Percentiles rank a stretch among this genome's conserved stretches.
phyloP scores from a whole-genome alignment of 1,284 basidiomycete genomes.

The Sanghuangporus sanghuang region DNA sequence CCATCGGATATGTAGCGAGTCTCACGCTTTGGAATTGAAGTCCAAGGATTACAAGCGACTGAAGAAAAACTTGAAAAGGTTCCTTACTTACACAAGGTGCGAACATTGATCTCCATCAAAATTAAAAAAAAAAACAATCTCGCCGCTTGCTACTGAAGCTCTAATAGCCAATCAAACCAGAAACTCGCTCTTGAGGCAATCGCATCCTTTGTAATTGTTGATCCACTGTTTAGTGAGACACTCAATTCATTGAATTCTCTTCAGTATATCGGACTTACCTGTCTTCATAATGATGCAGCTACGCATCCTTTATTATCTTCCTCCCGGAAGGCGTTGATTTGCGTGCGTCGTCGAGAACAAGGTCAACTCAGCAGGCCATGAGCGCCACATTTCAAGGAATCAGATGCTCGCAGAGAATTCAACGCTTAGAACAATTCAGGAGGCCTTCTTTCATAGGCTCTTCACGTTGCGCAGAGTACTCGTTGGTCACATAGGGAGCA shows the following conservation, averaged over 20 bases:
- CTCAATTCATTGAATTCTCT: neutral
- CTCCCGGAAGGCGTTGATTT: neutral
- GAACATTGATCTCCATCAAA: neutral
- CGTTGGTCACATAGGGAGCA: neutral
- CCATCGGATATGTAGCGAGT: neutral
- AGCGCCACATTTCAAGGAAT: neutral
- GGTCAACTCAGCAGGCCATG: neutral
- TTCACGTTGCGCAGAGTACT: neutral
- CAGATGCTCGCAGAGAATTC: neutral
- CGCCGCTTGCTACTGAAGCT: neutral
- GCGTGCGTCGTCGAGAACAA: neutral
- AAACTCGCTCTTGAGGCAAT: neutral
- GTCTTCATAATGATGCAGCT: neutral
- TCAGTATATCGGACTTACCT: no score
- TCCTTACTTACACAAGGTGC: neutral
- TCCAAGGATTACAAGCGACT: neutral
- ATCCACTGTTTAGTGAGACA: neutral
- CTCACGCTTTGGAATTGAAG: neutral
- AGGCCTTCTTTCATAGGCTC: neutral
- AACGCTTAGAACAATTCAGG: neutral
- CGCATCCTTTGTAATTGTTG: neutral
- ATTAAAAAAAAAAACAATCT: no score
- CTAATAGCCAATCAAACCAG: neutral
- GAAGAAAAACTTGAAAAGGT: neutral
- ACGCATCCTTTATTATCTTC: neutral